Conservation (phyloP, 2,329 filamentous ascomycete genomes). For the Xylaria sp. region DNA sequence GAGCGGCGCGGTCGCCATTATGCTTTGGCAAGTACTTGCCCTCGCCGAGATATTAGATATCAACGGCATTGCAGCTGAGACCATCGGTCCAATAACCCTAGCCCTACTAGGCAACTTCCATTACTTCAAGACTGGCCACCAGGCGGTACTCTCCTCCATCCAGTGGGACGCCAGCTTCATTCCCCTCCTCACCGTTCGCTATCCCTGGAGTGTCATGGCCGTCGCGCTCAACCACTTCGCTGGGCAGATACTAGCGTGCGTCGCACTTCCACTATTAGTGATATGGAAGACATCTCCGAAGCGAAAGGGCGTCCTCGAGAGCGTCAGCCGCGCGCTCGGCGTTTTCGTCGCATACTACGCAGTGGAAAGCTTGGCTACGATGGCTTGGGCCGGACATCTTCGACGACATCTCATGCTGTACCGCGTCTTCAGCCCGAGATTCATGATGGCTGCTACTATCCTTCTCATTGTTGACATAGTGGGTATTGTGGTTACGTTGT, state of each 20-base stretch:
- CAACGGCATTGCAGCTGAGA: conserved; percentile 64
- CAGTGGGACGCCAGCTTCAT: conserved; percentile 98
- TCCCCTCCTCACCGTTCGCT: conserved; percentile 78
- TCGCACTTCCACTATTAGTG: conserved; percentile 78
- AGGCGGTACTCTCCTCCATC: conserved; percentile 83
- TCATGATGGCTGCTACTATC: conserved; percentile 78
- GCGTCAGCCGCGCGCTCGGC: conserved; percentile 71
- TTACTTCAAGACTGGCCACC: conserved; percentile 98
- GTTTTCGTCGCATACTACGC: conserved; percentile 84
- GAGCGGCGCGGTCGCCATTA: conserved; percentile 78
- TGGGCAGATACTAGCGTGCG: conserved; percentile 81
- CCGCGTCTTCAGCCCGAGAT: conserved; percentile 88
- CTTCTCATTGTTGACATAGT: conserved; percentile 80
- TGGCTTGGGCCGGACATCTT: conserved; percentile 87
- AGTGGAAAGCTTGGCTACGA: conserved; percentile 82
- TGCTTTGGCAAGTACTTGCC: conserved; percentile 88
- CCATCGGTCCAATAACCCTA: conserved; percentile 83
- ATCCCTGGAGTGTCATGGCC: conserved; percentile 87
- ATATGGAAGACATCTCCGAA: conserved; percentile 90
- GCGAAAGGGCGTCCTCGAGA: conserved; percentile 70
- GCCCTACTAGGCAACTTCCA: conserved; percentile 91
- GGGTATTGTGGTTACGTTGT: conserved; percentile 71
- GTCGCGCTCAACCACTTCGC: conserved; percentile 87
- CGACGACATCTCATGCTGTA: conserved; percentile 95
- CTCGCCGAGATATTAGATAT: conserved; percentile 69